A percentile compares a stretch with the other conserved stretches of the same genome.
Evolutionary conservation across 2,329 filamentous ascomycete genomes (phyloP).

Genomic region (Fusarium sp.): DNA sequence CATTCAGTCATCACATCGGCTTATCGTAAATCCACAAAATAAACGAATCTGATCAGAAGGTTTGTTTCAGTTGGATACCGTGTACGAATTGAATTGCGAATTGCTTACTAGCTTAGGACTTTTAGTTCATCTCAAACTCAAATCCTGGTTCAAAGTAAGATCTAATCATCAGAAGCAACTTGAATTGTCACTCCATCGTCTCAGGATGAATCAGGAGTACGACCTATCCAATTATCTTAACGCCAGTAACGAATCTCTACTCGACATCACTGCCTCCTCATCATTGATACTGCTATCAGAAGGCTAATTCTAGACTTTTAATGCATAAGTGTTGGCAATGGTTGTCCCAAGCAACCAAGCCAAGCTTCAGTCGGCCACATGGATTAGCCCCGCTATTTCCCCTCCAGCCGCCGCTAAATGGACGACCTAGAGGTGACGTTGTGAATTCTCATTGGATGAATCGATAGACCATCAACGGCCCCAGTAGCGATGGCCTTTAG

Average conservation of each 20-base stretch:
- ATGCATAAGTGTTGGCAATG: background rate
- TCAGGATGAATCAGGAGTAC: background rate
- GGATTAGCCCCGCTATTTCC: slow-evolving; percentile 27
- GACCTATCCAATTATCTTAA: background rate
- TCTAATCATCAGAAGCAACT: background rate
- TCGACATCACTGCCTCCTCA: background rate
- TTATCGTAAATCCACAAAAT: slow-evolving; percentile 2
- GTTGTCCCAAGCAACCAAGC: slow-evolving; percentile 36
- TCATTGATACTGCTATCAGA: background rate
- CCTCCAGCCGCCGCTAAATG: slow-evolving; percentile 23
- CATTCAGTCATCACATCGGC: no score
- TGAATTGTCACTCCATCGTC: background rate
- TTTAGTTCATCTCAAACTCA: background rate
- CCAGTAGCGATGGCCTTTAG: slow-evolving; percentile 9
- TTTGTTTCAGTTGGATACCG: background rate
- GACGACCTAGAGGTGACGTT: background rate
- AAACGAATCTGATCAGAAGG: background rate
- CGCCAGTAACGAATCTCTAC: background rate
- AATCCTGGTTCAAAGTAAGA: background rate
- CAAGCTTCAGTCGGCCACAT: slow-evolving; percentile 1
- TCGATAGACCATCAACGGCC: background rate
- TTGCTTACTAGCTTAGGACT: slow-evolving; percentile 8
- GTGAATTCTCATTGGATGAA: background rate
- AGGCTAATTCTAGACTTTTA: background rate
- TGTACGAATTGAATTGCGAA: background rate